phyloP scores from a whole-genome alignment of 805 yeast genomes.

The Candida arabinofermentans region DNA sequence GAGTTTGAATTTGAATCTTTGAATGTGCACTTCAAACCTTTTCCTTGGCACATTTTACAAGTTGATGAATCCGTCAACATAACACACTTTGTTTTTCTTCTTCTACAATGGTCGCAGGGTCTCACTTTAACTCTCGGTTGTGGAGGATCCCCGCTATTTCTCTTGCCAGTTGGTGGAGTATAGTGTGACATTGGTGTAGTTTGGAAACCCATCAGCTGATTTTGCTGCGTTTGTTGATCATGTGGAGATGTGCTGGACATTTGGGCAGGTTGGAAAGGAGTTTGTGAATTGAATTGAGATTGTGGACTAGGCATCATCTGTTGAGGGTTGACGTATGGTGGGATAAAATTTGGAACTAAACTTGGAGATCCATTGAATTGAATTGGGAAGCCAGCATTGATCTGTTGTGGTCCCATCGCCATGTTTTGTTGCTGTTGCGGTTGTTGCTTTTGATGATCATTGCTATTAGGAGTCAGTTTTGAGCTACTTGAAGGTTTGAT shows the following conservation, averaged over 20 bases:
- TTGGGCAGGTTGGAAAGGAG: slow-evolving; percentile 8
- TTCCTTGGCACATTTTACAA: slow-evolving; percentile 76
- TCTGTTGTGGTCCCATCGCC: neutral
- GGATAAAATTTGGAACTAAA: neutral
- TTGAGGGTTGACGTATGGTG: slow-evolving; percentile 2
- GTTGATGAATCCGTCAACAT: slow-evolving; percentile 55
- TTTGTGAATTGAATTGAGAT: slow-evolving; percentile 3
- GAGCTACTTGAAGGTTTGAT: neutral
- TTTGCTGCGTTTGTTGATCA: slow-evolving; percentile 3
- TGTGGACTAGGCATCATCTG: slow-evolving; percentile 5
- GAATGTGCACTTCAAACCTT: slow-evolving; percentile 71
- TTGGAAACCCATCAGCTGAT: neutral
- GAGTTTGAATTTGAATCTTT: slow-evolving; percentile 46
- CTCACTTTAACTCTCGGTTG: slow-evolving; percentile 42
- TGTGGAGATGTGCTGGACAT: slow-evolving; percentile 2
- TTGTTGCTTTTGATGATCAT: neutral
- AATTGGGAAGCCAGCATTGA: neutral
- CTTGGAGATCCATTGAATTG: slow-evolving; percentile 2
- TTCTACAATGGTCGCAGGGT: slow-evolving; percentile 84
- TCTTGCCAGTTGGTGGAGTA: slow-evolving; percentile 1
- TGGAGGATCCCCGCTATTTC: slow-evolving; percentile 25
- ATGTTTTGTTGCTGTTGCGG: slow-evolving; percentile 1
- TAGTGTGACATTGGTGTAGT: slow-evolving; percentile 1
- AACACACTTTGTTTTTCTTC: slow-evolving; percentile 77
- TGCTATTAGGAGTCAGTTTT: neutral